A percentile compares a stretch with the other conserved stretches of the same genome.
These are phyloP conservation scores for Umbelopsis sp. DNA, from an alignment of 371 early-diverging fungal genomes.

Conservation along the genomic window DNA sequence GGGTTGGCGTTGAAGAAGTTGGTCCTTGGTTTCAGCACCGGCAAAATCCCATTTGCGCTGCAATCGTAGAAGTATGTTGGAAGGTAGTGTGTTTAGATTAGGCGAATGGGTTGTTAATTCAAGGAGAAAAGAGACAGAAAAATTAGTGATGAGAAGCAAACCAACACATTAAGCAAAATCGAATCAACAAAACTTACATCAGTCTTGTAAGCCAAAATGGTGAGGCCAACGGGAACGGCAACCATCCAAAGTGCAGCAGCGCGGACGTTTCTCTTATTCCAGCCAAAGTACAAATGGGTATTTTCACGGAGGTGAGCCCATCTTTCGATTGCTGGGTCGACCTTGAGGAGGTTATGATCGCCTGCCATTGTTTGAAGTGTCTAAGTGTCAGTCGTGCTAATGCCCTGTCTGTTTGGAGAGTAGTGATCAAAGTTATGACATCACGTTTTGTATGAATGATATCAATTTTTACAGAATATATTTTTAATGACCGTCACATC, in stretches of 20 bases:
- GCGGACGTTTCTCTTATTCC: slow-evolving; percentile 57
- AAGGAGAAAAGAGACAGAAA: slow-evolving; percentile 2
- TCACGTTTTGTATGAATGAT: neutral
- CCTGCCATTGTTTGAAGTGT: slow-evolving; percentile 25
- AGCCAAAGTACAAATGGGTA: slow-evolving; percentile 56
- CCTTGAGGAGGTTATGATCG: slow-evolving; percentile 30
- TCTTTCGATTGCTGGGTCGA: slow-evolving; percentile 68
- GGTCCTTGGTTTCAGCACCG: slow-evolving; percentile 49
- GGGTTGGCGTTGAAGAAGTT: slow-evolving; percentile 24
- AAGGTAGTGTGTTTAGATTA: neutral
- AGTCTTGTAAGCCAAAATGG: slow-evolving; percentile 48
- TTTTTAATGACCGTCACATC: neutral
- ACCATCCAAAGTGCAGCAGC: slow-evolving; percentile 51
- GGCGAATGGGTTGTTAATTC: neutral
- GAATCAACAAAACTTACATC: slow-evolving; percentile 43
- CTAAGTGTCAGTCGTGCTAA: neutral
- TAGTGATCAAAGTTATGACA: neutral
- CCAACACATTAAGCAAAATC: neutral
- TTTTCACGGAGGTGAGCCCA: slow-evolving; percentile 72
- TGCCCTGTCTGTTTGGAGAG: slow-evolving; percentile 9
- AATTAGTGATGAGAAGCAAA: neutral
- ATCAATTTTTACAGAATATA: neutral
- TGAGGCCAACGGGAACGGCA: slow-evolving; percentile 58
- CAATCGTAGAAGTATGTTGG: neutral
- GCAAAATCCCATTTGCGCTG: slow-evolving; percentile 54